Evolutionary conservation across 768 basidiomycete genomes (phyloP).

Genomic region (Boletus tomentosulus): DNA sequence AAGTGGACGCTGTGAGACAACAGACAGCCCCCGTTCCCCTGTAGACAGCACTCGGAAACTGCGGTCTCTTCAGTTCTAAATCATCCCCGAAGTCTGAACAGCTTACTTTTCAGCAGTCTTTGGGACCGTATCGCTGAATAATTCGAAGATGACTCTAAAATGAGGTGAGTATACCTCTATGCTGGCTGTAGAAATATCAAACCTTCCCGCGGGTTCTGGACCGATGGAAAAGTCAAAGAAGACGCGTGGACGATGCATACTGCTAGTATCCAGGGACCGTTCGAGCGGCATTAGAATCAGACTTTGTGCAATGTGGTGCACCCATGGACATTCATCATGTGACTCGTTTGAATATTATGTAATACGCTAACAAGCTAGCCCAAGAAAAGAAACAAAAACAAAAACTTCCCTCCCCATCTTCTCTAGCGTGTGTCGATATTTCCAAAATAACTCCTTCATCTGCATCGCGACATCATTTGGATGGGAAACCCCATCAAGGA

Average conservation of each 20-base stretch:
- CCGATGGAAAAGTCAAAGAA: conserved; percentile 66
- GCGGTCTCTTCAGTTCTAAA: conserved; percentile 7
- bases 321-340: too few species aligned
- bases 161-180: conserved; percentile 8
- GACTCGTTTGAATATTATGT: too few species aligned
- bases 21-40: conserved; percentile 75
- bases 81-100: neutral
- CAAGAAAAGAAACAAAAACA: too few species aligned
- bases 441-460: too few species aligned
- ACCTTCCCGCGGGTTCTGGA: conserved; percentile 54
- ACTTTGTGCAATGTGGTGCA: too few species aligned
- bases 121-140: conserved; percentile 69
- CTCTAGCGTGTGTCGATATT: too few species aligned
- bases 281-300: too few species aligned
- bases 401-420: too few species aligned
- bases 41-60: conserved; percentile 88
- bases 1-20: conserved; percentile 58
- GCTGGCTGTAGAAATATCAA: conserved; percentile 4
- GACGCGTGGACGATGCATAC: conserved; percentile 55
- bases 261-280: neutral
- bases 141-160: conserved; percentile 65
- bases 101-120: conserved; percentile 78
- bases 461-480: too few species aligned
- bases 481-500: too few species aligned
- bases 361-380: too few species aligned